Conservation (phyloP, 1,139 yeast species). For the Magnusiomyces clavatus region DNA sequence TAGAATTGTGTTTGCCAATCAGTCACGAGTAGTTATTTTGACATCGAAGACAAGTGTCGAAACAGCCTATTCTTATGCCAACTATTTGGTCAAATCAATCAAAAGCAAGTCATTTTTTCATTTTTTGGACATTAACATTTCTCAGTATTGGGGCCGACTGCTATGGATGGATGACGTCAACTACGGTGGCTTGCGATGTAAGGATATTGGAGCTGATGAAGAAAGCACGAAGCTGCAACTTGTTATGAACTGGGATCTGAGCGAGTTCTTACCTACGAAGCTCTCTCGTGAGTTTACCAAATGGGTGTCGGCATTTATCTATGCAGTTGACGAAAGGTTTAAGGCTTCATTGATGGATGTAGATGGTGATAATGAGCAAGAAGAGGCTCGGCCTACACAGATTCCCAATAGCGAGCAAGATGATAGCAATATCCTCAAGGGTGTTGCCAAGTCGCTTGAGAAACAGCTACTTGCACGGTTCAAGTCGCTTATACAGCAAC, state of each 20-base stretch:
- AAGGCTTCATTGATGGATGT: constrained; percentile 29
- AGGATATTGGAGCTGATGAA: constrained; percentile 42
- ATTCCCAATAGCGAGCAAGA: constrained; percentile 11
- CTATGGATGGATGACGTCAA: constrained; percentile 94
- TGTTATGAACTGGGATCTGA: constrained; percentile 74
- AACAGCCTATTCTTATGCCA: constrained; percentile 90
- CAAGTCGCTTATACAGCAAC: constrained; percentile 43
- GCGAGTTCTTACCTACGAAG: constrained; percentile 62
- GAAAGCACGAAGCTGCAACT: constrained; percentile 42
- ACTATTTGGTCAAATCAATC: constrained; percentile 70
- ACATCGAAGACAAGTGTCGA: constrained; percentile 77
- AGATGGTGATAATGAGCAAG: constrained; percentile 27
- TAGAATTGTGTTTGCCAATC: constrained; percentile 68
- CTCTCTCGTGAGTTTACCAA: constrained; percentile 79
- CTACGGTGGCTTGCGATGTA: constrained; percentile 75
- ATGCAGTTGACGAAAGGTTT: constrained; percentile 55
- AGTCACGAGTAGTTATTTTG: constrained; percentile 63
- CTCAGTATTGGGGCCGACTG: constrained; percentile 81
- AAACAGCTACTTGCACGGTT: constrained; percentile 61
- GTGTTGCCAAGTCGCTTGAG: constrained; percentile 43
- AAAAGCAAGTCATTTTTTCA: constrained; percentile 77
- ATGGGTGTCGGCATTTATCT: constrained; percentile 75
- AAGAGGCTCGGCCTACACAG: constrained; percentile 15
- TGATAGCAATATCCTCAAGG: constrained; percentile 18
- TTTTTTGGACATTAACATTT: constrained; percentile 67